Evolutionary conservation across 306 rosid genomes (phyloP), one percentile per base, ranked within the genome.

Genomic region (Casuarina equisetifolia): DNA sequence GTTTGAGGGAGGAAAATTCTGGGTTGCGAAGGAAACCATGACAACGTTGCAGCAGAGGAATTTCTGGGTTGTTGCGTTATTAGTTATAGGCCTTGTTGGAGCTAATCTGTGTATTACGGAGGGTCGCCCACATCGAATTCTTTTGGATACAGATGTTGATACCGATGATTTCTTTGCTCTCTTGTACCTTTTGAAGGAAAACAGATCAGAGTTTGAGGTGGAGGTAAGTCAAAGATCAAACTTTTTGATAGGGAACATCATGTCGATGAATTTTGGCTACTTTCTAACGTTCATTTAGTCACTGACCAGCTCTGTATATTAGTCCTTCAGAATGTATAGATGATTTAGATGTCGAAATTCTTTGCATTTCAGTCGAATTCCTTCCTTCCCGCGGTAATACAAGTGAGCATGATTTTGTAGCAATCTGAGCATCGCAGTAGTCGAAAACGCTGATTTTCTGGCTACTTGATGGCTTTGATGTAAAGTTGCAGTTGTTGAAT

Each of bases 121-220:
- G 58, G 90, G 75, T 49, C 76, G 74, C 39, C 89, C 93, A 54
- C 89, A 80, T 40, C 83, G 97, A 79, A 88, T 95, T 91, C 92
- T 95, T 16, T 75, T 93, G 87, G 97, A 95, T 74, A 87, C 97
- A 0, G 98, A 95, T 70, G 90, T 92, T 4, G 97, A 95, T 59
- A 87, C 97, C 4, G 98, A 92, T 79, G 98, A 95, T 88, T 78
- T 95, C 8, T 92, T 89, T 76, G 93, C 91, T 73, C 84, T 92
- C 1, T 83, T 95, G 72, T 95, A 95, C 73, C 93, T 95, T 64
- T 75, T 92, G 93, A 95, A 95, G 90, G 97, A 91, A 36, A 86
- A 95, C 82, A 86, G 88, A 87, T 89, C 97, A 81, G 91, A 92
- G 75, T 90, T 92, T 84, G 83, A 89, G 69, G 72, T 94, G 51